Evolutionary conservation across 2,329 filamentous ascomycete genomes (phyloP), one percentile per base, ranked within the genome.

Genomic region (Phialocephala sp.): DNA sequence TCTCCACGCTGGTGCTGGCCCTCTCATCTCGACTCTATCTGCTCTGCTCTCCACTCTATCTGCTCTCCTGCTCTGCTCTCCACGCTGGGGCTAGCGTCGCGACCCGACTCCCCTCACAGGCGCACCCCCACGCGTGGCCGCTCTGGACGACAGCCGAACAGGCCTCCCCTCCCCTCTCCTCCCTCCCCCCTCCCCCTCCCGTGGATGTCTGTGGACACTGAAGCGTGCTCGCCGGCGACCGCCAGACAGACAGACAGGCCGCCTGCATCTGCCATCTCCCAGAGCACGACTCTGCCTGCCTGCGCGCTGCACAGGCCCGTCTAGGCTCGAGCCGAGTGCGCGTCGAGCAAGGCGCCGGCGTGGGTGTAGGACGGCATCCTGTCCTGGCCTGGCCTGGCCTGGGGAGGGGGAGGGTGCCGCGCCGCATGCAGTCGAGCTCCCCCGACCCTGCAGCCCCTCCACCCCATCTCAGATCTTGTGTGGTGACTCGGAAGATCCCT

Each of bases 401-500:
- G n/a, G n/a, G n/a, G n/a, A n/a, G n/a, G n/a, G 43, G 50, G 27
- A 55, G 41, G 63, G 59, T 41, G 11, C 27, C 27, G 43, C 32
- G 24, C 63, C 47, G 63, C 55, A 62, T 62, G 63, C 55, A 63
- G 59, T 36, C 55, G 45, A 45, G 37, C 35, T n/a, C 50, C 52
- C 32, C 22, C 35, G 54, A 39, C 58, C 43, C 43, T 43, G 62
- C 41, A 68, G 45, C 41, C 24, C 27, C 32, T 55, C 62, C 37
- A 18, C 58, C 60, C 65, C 63, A 70, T 69, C 66, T 67, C 58
- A 71, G 72, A 72, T 72, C 71, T 55, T 69, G 66, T 70, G 71
- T 71, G 72, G 69, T 71, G 68, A 66, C 65, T 72, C 71, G 67
- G 67, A 73, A 72, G 71, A 74, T 72, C 72, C 73, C 61, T 72